Base-by-base conservation (phyloP, 208 protist species). In the Leishmania turanica region DNA sequence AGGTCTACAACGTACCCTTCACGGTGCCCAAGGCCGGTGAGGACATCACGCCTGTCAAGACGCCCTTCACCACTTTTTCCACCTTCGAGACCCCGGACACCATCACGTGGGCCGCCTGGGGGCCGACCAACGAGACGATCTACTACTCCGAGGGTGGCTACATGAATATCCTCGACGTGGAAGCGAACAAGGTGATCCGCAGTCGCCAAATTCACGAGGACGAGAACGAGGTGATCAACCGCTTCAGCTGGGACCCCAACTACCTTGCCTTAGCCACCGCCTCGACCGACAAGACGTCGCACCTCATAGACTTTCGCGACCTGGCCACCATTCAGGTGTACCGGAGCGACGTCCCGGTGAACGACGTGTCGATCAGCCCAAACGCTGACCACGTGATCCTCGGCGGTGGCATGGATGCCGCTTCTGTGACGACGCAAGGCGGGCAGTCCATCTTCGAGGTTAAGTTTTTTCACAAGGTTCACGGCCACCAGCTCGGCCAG, bases 351-450 rank as follows among this genome's bases (percentile, higher is more conserved):
- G 92, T 96, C 45, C 98, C 98, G 24, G 95, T 99, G 77, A 99
- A 99, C 90, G 95, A 99, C 51, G 98, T 98, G 6, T 94, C 92
- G 64, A 99, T 99, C 83, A 98, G 95, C 53, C 98, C 98, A 27
- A 88, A 82, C 42, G 82, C 88, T 34, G 90, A 97, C 82, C 96
- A 98, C 87, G 85, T 99, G 42, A 92, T 99, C 62, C 78, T 99
- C 56, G 99, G 98, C 54, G 99, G 99, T 87, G 99, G 99, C 89
- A 98, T 99, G 88, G 97, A 99, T 34, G 98, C 99, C 5, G 91
- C 90, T 53, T 87, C 93, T 78, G 99, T 99, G 68, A 99, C 99
- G 11, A 98, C 98, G 19, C 79, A 91, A 77, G 91, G 91, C 76
- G 90, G 96, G 56, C 86, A 91, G 60, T 96, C 95, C 77, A 98